Evolutionary conservation across 164 flowering plant genomes (phyloP), one percentile per base, ranked within the genome.

Genomic region (Cinnamomum micranthum): DNA sequence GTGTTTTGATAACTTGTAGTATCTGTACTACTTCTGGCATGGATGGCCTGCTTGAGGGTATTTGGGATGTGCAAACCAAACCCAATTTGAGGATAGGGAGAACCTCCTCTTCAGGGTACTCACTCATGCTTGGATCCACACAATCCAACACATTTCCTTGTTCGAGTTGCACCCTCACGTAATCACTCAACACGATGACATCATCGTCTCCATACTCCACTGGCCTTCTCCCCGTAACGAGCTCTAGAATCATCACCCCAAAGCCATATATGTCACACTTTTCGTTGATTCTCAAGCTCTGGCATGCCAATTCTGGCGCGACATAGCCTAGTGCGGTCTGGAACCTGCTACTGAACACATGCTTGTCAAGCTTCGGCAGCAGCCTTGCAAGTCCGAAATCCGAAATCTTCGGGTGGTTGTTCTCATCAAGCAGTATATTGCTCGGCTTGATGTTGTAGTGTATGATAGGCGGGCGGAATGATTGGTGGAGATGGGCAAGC

Each of bases 201-300:
- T 88, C 95, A 77, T 91, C 98, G 63, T 93, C 97, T n/a, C 98
- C 96, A 69, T 92, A 95, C 77, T 93, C 97, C 1, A 95, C 93
- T 4, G 99, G 88, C 77, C 87, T 87, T 76, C 87, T 84, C 11
- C 99, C 99, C 0, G 97, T 92, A 74, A 95, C 93, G 0, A 93
- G 80, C 86, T 95, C 98, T 5, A 95, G 87, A 6, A 91, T 80
- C 85, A 95, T 31, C 12, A 93, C 84, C 2, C 99, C 99, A 67
- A 85, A 95, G 0, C 95, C 92, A 28, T 88, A 93, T 0, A 95
- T 74, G 68, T 95, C 99, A 68, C 99, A 93, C 73, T 92, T 95
- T 80, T 95, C 99, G 15, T 87, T 91, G 13, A 93, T 88, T 79
- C 96, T 88, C 66, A 91, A 71, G 86, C 92, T 90, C 82, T 90